These are phyloP conservation scores for Gigaspora rosea DNA, from an alignment of 192 early-diverging fungal species.

Conservation along the genomic window DNA sequence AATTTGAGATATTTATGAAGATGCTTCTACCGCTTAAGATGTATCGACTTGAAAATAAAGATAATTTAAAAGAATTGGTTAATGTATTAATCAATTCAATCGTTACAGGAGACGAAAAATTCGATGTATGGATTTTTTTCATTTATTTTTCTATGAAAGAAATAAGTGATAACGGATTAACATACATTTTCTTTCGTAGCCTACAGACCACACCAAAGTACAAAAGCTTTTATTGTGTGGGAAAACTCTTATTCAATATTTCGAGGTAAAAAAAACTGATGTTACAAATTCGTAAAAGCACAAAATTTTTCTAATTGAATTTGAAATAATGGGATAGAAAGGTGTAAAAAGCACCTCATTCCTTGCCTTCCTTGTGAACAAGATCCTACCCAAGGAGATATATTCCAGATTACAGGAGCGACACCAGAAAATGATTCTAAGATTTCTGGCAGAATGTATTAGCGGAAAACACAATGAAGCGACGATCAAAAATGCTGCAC, in stretches of 20 bases:
- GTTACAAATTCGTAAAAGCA: neutral
- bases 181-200: slow-evolving; percentile 11
- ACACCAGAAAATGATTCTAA: slow-evolving; percentile 16
- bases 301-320: slow-evolving; percentile 2
- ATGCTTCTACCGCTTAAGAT: slow-evolving; percentile 27
- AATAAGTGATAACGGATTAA: neutral
- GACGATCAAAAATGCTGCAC: slow-evolving; percentile 16
- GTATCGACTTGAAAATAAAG: slow-evolving; percentile 23
- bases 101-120: slow-evolving; percentile 1
- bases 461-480: neutral
- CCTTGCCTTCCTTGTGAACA: slow-evolving; percentile 24
- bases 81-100: slow-evolving; percentile 16
- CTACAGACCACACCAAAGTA: slow-evolving; percentile 15
- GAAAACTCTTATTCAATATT: slow-evolving; percentile 24
- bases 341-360: slow-evolving; percentile 24
- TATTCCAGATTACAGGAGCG: slow-evolving; percentile 19
- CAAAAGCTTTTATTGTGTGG: slow-evolving; percentile 30
- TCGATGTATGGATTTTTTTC: slow-evolving; percentile 25
- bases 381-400: slow-evolving; percentile 18
- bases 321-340: slow-evolving; percentile 12
- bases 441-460: slow-evolving; percentile 12
- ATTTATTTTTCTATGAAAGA: neutral
- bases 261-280: slow-evolving; percentile 19
- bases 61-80: slow-evolving; percentile 8
- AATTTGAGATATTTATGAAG: slow-evolving; percentile 23